Evolutionary conservation across 306 rosid genomes (phyloP), one percentile per base, ranked within the genome.

Genomic region (Gynostemma pentaphyllum): DNA sequence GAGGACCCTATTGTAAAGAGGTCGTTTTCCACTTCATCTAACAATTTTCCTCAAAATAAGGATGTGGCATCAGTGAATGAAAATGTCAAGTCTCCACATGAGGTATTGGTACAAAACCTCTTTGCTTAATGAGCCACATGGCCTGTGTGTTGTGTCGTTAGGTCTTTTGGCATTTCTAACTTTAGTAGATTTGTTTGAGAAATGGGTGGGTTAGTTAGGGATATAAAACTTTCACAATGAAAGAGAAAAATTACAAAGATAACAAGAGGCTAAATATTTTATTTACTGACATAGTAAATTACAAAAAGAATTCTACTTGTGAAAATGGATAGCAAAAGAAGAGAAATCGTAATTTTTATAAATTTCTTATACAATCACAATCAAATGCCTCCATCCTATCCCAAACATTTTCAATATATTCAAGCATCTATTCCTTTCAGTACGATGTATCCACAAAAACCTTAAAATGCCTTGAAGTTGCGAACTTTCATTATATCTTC

Each of bases 1-100:
- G 97, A 80, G 70, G 97, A 90, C 66, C 88, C 97, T 16, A 85
- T 92, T 72, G 83, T 91, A 60, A 82, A 80, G 80, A 86, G 94
- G 71, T 57, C 79, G 75, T 75, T 69, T 56, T 75, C 82, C 53
- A 44, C 82, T 78, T 80, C 89, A 12, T 69, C 83, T n/a, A 76
- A 84, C 53, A 79, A 76, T 74, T 70, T 79, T 63, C 76, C 83
- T 24, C 81, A 78, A 84, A 83, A 75, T 69, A 82, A 76, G 53
- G 87, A 79, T 54, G 73, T 50, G 40, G 69, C 73, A 21, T 59
- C 67, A 4, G 78, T 69, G 63, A 82, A 71, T 48, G 70, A 75
- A 28, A 79, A 75, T 76, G 79, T 73, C 70, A 88, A 74, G 50
- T 51, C 81, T 61, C 72, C 75, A 63, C 45, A 64, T 28, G 74